These are phyloP conservation scores for Wickerhamomyces sp. DNA, from an alignment of 1,139 yeast species.

Conservation along the genomic window DNA sequence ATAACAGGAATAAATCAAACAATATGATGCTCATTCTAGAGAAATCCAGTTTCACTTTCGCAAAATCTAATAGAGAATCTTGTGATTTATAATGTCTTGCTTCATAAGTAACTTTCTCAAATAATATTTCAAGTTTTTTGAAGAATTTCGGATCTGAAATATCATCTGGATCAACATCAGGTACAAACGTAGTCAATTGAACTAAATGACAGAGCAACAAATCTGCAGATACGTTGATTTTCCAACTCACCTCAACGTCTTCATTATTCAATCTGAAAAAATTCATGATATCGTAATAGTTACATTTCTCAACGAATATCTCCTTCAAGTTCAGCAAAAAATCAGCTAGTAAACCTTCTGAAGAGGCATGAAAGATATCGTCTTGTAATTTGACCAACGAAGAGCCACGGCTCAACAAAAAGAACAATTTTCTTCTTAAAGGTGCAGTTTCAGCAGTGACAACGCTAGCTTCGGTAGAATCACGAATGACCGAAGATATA, in stretches of 20 bases:
- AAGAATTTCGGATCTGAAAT: too few species aligned
- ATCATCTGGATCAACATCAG: not conserved
- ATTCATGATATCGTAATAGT: slow-evolving; percentile 11
- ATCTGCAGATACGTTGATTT: slow-evolving; percentile 3
- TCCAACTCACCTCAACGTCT: slow-evolving; percentile 8
- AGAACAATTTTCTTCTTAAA: slow-evolving; percentile 11
- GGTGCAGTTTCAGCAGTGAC: slow-evolving; percentile 11
- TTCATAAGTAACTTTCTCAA: slow-evolving; percentile 11
- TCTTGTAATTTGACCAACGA: not conserved
- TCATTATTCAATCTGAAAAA: slow-evolving; percentile 6
- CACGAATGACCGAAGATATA: not conserved
- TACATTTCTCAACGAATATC: not conserved
- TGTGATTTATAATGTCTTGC: slow-evolving; percentile 8
- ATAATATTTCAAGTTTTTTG: slow-evolving; percentile 6
- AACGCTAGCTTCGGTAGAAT: not conserved
- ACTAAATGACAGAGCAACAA: slow-evolving; percentile 4
- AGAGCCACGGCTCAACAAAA: slow-evolving; percentile 8
- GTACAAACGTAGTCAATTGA: slow-evolving; percentile 6
- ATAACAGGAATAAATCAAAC: slow-evolving; percentile 12
- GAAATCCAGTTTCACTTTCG: slow-evolving; percentile 10
- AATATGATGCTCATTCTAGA: slow-evolving; percentile 9
- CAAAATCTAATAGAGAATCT: slow-evolving; percentile 1
- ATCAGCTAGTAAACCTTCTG: not conserved
- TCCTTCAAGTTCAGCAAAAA: not conserved
- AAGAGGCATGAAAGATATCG: not conserved